Base-by-base conservation (phyloP, 78 protist genomes). In the Corallochytrium limacisporum region DNA sequence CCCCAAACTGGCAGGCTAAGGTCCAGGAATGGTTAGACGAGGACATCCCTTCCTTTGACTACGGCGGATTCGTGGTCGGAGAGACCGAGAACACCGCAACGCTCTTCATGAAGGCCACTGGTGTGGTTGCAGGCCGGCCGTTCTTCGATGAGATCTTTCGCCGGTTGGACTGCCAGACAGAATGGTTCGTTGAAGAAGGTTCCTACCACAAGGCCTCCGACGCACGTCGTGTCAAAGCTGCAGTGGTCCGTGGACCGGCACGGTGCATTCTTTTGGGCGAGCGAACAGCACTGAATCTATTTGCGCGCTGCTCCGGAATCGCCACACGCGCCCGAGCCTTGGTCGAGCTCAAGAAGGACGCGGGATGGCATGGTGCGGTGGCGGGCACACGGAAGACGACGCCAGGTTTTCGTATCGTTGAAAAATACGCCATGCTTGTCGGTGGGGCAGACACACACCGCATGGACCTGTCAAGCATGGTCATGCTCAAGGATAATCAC, bases 341-440 rank as follows among this genome's bases (percentile, higher is more conserved):
- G 40, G 18, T 10, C 3, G 38, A 26, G 8, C 16, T 57, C 10
- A 50, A 61, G 20, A 38, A 1, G 6, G 12, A 37, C 35, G 36
- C 31, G 9, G 37, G 31, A 12, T 81, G 62, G 66, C 5, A 40
- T 15, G 75, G 75, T 9, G 55, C 31, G 0, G 56, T 91, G 0
- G 93, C 96, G 1, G 96, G 91, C 15, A 91, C 96, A 0, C 68
- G 96, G 40, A 91, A 91, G 65, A 91, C 96, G 18, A 86, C 96
- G 2, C 96, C 96, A 63, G 77, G 91, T 4, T 83, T 86, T 46
- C 67, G 95, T 16, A 44, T 79, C 13, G 83, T 91, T 0, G 95
- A 91, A 68, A 87, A 87, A 57, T 86, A 89, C 32, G 90, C 86
- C 7, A 39, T 89, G 55, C 65, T 89, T 15, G 85, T 87, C 20